Evolutionary conservation across 129 eudicot genomes (phyloP), one percentile per base, ranked within the genome.

Genomic region (Chrysanthemum makinoi): DNA sequence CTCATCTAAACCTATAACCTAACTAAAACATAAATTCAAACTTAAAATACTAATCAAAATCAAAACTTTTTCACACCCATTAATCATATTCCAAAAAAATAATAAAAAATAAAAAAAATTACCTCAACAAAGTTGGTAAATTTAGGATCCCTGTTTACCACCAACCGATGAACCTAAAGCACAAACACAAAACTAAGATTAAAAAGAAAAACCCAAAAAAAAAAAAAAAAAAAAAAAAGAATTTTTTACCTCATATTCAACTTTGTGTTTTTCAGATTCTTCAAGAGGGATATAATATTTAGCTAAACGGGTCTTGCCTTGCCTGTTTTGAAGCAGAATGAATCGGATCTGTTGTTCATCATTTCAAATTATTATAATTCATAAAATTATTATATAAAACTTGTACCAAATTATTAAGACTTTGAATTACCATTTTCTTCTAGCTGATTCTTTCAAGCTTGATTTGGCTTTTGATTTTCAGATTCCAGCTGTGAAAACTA

Each of bases 61-160:
- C 16, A 26, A 48, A 52, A 26, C 73, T 68, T 69, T 16, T 19
- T 16, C 33, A 30, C 13, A 51, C 16, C 49, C 10, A 30, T 7
- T 22, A 68, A 56, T 12, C 30, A 28, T 22, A 30, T 44, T 28
- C 73, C 48, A 30, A 55, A 65, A 56, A 22, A n/a, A n/a, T n/a
- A n/a, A n/a, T n/a, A 43, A 63, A 43, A 17, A 33, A 10, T 51
- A 48, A 65, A 12, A 65, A 39, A 10, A 61, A 61, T 12, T 28
- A 90, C 97, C 91, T 91, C 97, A 64, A 91, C 97, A 35, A 91
- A 91, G 82, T 91, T 91, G 33, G 97, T 91, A 85, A 91, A 91
- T 73, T 91, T 91, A 63, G 97, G 95, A 86, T 91, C 97, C 83
- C 97, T 80, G 73, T 91, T 91, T 39, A 91, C 97, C 8, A 91